Base-by-base conservation (phyloP, 2,329 filamentous ascomycete species). In the Aspergillus glaucus region DNA sequence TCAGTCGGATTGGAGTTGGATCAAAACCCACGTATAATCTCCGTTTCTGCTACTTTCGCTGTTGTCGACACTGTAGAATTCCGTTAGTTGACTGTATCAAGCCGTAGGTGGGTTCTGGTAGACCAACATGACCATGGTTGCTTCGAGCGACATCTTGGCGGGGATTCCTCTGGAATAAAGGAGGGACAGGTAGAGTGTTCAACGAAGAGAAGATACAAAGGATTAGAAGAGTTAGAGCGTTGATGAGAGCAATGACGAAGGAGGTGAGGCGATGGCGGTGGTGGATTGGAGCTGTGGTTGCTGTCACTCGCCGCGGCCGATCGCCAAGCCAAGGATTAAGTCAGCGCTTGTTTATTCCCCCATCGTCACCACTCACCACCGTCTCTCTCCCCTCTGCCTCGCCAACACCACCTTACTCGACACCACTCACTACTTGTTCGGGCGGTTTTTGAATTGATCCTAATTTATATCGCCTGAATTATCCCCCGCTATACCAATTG, bases 41-140 rank as follows among this genome's bases (percentile, higher is more conserved):
- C 94, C 93, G 75, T 98, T 98, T 69, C 93, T 85, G 78, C 89
- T 95, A 76, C 87, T 91, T 78, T 98, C 93, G 78, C 91, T 96
- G 80, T 97, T 98, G 81, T 98, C 93, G 65, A 97, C 89, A 70
- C 82, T 85, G 61, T 52, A 50, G 48, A 55, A 46, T 49, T 8
- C 46, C 36, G 57, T 64, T 55, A 62, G 61, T 47, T 41, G 32
- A 40, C 19, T 37, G 21, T 22, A 45, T 6, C 30, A 45, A 55
- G 56, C 52, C 57, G 50, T 46, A 43, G 28, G 21, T 37, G 36
- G 32, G 36, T 43, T 30, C 26, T 37, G 47, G 36, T 10, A 24
- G 54, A 68, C 70, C 49, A 55, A 74, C 80, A 97, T 85, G 72
- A 98, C 88, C 91, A 98, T 97, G 55, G 95, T 94, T 76, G 93